Evolutionary conservation across 352 stramenopile species (phyloP).

Genomic region (Phytophthora sansomeana): DNA sequence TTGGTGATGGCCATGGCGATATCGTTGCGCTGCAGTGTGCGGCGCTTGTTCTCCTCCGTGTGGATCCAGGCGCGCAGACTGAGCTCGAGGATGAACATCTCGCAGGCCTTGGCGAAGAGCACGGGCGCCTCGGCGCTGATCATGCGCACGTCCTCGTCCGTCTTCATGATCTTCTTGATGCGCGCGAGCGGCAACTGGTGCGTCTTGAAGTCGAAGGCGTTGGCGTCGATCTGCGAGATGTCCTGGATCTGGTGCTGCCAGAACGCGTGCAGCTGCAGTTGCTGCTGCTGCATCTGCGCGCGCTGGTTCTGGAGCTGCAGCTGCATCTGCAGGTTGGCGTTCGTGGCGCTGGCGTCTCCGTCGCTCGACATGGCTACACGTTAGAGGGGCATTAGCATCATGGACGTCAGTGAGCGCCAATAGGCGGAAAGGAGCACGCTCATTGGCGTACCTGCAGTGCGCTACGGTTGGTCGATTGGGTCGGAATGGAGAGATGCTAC

Average conservation of each 20-base stretch:
- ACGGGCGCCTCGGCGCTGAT: slow-evolving; percentile 94
- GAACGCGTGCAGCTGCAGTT: slow-evolving; percentile 86
- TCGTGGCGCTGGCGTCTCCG: slow-evolving; percentile 52
- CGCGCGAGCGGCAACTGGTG: slow-evolving; percentile 92
- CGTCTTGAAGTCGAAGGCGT: slow-evolving; percentile 89
- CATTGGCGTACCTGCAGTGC: slow-evolving; percentile 56
- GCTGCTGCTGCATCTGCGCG: slow-evolving; percentile 90
- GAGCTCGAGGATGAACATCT: slow-evolving; percentile 95
- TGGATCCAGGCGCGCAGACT: slow-evolving; percentile 90
- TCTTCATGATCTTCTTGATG: slow-evolving; percentile 98
- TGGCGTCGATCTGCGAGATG: slow-evolving; percentile 89
- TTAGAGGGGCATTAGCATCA: slow-evolving; percentile 2
- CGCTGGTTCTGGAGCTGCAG: slow-evolving; percentile 88
- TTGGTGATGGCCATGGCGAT: slow-evolving; percentile 92
- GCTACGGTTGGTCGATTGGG: slow-evolving; percentile 40
- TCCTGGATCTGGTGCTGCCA: slow-evolving; percentile 91
- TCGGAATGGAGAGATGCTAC: slow-evolving; percentile 12
- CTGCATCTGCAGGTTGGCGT: slow-evolving; percentile 81
- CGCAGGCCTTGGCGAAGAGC: slow-evolving; percentile 94
- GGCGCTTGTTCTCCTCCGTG: slow-evolving; percentile 94
- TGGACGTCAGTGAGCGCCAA: slow-evolving; percentile 43
- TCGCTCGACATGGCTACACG: slow-evolving; percentile 59
- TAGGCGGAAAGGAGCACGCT: slow-evolving; percentile 82
- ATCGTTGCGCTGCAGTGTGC: slow-evolving; percentile 92
- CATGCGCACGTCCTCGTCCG: slow-evolving; percentile 95